These are phyloP conservation scores for Fusarium sp. DNA, from an alignment of 2,329 filamentous ascomycete species.

Conservation along the genomic window DNA sequence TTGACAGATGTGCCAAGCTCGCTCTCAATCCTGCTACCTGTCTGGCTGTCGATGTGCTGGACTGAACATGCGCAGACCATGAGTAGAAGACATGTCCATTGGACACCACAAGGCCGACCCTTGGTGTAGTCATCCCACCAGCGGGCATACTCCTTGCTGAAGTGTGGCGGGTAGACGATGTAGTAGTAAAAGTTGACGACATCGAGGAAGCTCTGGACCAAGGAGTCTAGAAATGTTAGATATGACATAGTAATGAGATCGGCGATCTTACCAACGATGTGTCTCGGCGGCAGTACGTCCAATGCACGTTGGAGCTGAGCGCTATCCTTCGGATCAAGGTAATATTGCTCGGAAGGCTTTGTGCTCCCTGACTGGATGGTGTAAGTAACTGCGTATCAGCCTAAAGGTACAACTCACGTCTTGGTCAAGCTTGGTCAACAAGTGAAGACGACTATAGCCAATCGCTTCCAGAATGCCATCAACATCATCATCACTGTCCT, in stretches of 20 bases:
- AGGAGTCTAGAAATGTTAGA: constrained; percentile 9
- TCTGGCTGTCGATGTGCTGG: constrained; percentile 20
- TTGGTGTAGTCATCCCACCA: constrained; percentile 30
- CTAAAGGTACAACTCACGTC: background rate
- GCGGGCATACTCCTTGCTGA: constrained; percentile 23
- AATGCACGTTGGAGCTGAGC: constrained; percentile 11
- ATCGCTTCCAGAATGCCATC: constrained; percentile 25
- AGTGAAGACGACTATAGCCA: constrained; percentile 21
- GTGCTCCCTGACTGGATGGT: constrained; percentile 1
- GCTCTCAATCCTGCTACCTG: background rate
- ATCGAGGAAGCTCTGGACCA: constrained; percentile 20
- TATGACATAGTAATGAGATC: too few species aligned
- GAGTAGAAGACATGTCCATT: constrained; percentile 23
- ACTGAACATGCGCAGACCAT: constrained; percentile 30
- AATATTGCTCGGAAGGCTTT: constrained; percentile 20
- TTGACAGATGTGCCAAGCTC: constrained; percentile 13
- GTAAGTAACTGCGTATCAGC: background rate
- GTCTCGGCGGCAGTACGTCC: constrained; percentile 9
- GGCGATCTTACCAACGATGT: constrained; percentile 10
- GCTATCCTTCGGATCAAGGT: constrained; percentile 9
- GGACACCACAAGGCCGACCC: constrained; percentile 9
- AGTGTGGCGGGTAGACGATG: constrained; percentile 23
- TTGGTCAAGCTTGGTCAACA: constrained; percentile 23
- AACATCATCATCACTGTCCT: constrained; percentile 17
- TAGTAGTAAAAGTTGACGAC: constrained; percentile 31